Conservation (phyloP, 192 early-diverging fungal genomes). For the Gamsiella multidivaricata region DNA sequence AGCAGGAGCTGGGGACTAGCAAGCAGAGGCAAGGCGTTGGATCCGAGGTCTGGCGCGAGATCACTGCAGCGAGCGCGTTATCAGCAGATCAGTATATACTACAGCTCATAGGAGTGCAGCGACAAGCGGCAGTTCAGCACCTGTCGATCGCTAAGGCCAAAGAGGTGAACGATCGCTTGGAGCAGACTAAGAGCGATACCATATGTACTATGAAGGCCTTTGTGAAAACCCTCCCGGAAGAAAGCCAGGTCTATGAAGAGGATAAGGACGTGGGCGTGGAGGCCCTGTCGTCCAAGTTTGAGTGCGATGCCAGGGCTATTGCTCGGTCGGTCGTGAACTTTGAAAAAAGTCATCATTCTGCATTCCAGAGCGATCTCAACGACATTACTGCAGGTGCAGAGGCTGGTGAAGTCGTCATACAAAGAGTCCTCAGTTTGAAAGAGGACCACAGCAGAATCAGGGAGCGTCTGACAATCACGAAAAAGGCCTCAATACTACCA, state of each 20-base stretch:
- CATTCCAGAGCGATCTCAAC: conserved; percentile 8
- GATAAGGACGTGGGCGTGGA: conserved; percentile 1
- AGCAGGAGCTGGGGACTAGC: too few relatives aligned
- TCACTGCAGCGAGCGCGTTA: background rate
- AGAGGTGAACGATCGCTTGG: background rate
- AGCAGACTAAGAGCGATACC: background rate
- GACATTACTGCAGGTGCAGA: background rate
- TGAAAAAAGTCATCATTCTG: background rate
- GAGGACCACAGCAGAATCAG: background rate
- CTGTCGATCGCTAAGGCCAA: conserved; percentile 1
- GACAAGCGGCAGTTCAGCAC: background rate
- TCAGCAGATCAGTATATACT: conserved; percentile 16
- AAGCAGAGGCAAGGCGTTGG: too few relatives aligned
- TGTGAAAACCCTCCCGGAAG: background rate
- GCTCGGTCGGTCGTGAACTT: background rate
- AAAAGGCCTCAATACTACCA: background rate
- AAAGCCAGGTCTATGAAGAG: background rate
- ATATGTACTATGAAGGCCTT: background rate
- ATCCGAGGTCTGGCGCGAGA: conserved; percentile 5
- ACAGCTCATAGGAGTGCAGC: background rate
- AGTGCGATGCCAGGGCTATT: background rate
- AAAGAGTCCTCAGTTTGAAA: background rate
- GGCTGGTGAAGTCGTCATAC: background rate
- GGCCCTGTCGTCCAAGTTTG: conserved; percentile 8
- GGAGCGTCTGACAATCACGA: background rate